Base-by-base conservation (phyloP, 2,329 filamentous ascomycete species). In the Fusarium sp. region DNA sequence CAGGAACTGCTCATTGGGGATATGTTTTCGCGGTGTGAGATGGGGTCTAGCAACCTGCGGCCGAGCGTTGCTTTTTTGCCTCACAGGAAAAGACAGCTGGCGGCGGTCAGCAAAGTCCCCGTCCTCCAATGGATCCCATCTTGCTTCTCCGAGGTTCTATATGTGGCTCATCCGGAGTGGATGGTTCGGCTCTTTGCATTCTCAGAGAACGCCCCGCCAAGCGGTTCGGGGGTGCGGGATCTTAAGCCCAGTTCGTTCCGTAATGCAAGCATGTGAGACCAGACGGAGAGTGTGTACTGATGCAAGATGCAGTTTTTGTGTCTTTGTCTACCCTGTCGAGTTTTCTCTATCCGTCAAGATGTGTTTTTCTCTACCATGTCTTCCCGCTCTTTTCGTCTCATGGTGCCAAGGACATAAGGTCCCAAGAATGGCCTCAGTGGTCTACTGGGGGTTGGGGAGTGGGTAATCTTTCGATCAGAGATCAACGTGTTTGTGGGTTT, bases 401-500 rank as follows among this genome's bases (percentile, higher is more conserved):
- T 20, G n/a, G 14, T 54, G 24, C 47, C 56, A 59, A 59, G 34
- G 10, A 24, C 16, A 50, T 11, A 13, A 61, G 20, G 20, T 34
- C 45, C 20, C 16, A 27, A 50, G 16, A 31, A 62, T 45, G 38
- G 27, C 24, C 22, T 42, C 57, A 29, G 22, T 35, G 24, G 10
- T 37, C 22, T 38, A 14, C 34, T n/a, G 35, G 56, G 56, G 56
- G 56, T 58, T 27, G 34, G 56, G 35, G 56, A 59, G 54, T 73
- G 70, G 71, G 70, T 67, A 70, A 74, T 64, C 72, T 62, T 52
- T 54, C 65, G 69, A 72, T 72, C 34, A 58, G 64, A 45, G 66
- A 60, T 63, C 27, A 58, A 37, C 47, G 27, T 29, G 47, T 52
- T 52, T 47, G 40, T 45, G 40, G 40, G 42, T 24, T 40, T 70